Evolutionary conservation across 1,139 yeast species (phyloP).

Genomic region (Yamadazyma epiphylla): DNA sequence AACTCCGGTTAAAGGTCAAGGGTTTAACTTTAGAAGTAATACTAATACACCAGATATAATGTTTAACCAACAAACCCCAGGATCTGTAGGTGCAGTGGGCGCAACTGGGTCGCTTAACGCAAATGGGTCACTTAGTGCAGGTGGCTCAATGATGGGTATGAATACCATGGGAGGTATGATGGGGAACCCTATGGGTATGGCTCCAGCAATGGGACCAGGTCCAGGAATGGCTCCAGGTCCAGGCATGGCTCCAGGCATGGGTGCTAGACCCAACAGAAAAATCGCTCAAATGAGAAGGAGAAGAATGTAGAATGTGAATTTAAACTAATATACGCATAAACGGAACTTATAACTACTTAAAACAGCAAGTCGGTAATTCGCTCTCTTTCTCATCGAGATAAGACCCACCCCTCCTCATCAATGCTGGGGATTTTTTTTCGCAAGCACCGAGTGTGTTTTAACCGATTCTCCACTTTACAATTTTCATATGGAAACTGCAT

Average conservation of each 20-base stretch:
- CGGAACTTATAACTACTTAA: no score
- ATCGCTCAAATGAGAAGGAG: slow-evolving; percentile 28
- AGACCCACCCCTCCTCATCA: no score
- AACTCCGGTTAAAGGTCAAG: slow-evolving; percentile 11
- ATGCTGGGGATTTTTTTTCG: no score
- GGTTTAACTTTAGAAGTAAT: slow-evolving; percentile 8
- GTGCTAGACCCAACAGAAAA: slow-evolving; percentile 20
- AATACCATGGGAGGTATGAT: not conserved
- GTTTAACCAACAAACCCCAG: not conserved
- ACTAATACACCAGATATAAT: slow-evolving; percentile 12
- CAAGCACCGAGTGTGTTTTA: no score
- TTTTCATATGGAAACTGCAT: slow-evolving; percentile 1
- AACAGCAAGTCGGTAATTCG: no score
- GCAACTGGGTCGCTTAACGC: slow-evolving; percentile 2
- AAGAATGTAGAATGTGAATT: slow-evolving; percentile 10
- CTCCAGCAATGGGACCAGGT: not conserved
- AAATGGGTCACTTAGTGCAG: not conserved
- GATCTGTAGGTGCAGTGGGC: no score
- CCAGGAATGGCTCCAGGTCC: slow-evolving; percentile 3
- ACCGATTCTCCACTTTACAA: slow-evolving; percentile 1
- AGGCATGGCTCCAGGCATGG: slow-evolving; percentile 10
- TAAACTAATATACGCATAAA: no score
- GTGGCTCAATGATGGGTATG: not conserved
- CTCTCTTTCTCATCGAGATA: no score
- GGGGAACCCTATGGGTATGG: not conserved